Evolutionary conservation across 108 stramenopile species (phyloP).

Genomic region (Pseudonitzschia pungens): DNA sequence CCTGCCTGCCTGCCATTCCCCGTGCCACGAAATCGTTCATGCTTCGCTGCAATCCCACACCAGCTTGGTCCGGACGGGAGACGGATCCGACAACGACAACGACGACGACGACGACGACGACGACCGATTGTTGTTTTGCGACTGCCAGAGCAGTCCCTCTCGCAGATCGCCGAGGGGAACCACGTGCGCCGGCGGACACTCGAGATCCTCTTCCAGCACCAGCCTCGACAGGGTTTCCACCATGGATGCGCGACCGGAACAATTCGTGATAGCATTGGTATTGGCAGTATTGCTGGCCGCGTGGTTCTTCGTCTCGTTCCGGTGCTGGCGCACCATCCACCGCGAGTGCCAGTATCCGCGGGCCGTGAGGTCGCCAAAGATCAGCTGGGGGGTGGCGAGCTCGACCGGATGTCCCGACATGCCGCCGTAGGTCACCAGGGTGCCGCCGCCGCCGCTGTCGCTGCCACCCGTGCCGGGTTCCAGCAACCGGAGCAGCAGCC

Average conservation of each 20-base stretch:
- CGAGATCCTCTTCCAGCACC: slow-evolving; percentile 21
- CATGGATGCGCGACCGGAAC: not conserved
- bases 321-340: slow-evolving; percentile 40
- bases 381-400: slow-evolving; percentile 39
- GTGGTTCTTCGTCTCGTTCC: not conserved
- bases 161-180: slow-evolving; percentile 27
- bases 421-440: slow-evolving; percentile 58
- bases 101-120: no score
- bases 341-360: slow-evolving; percentile 62
- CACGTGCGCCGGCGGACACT: slow-evolving; percentile 33
- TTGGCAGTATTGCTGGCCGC: not conserved
- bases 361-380: slow-evolving; percentile 39
- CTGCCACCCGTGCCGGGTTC: not conserved
- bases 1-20: not conserved
- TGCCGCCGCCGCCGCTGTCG: slow-evolving; percentile 44
- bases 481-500: slow-evolving; percentile 27
- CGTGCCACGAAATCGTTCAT: not conserved
- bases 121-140: not conserved
- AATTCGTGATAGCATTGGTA: not conserved
- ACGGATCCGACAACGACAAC: no score
- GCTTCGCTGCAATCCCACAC: slow-evolving; percentile 25
- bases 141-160: slow-evolving; percentile 35
- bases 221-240: slow-evolving; percentile 25
- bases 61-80: slow-evolving; percentile 26
- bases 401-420: slow-evolving; percentile 46